Conservation (phyloP, 2,329 filamentous ascomycete genomes). For the Pseudogymnoascus pannorum region DNA sequence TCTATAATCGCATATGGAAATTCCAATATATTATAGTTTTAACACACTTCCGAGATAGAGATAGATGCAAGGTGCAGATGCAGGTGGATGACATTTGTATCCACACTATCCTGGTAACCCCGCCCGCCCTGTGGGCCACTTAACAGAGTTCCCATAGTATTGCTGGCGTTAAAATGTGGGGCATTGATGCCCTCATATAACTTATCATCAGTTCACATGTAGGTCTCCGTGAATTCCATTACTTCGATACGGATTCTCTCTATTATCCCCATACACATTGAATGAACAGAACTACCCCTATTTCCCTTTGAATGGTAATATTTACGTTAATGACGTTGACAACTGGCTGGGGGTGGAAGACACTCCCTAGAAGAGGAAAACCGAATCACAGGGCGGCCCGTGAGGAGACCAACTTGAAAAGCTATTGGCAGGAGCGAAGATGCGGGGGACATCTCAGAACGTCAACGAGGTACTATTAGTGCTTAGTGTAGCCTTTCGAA, state of each 20-base stretch:
- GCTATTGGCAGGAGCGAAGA: neutral
- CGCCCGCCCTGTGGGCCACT: neutral
- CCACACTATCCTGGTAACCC: neutral
- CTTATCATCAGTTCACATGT: neutral
- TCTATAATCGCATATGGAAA: neutral
- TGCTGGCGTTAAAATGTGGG: neutral
- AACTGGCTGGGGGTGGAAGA: neutral
- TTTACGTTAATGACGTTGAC: neutral
- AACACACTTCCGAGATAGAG: neutral
- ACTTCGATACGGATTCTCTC: neutral
- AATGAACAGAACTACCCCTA: neutral
- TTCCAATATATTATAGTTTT: neutral
- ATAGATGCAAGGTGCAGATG: neutral
- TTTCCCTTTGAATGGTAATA: neutral
- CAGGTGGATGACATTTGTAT: neutral
- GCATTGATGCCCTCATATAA: neutral
- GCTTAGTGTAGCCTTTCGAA: too few species aligned
- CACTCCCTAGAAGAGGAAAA: neutral
- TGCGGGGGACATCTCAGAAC: neutral
- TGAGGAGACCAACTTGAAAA: neutral
- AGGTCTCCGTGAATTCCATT: neutral
- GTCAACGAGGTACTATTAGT: too few species aligned
- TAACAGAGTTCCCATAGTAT: neutral
- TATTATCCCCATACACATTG: neutral
- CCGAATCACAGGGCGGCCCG: neutral